A percentile compares a stretch with the other conserved stretches of the same genome.
Conservation (phyloP, 2,329 filamentous ascomycete genomes). For the Colletotrichum cereale region DNA sequence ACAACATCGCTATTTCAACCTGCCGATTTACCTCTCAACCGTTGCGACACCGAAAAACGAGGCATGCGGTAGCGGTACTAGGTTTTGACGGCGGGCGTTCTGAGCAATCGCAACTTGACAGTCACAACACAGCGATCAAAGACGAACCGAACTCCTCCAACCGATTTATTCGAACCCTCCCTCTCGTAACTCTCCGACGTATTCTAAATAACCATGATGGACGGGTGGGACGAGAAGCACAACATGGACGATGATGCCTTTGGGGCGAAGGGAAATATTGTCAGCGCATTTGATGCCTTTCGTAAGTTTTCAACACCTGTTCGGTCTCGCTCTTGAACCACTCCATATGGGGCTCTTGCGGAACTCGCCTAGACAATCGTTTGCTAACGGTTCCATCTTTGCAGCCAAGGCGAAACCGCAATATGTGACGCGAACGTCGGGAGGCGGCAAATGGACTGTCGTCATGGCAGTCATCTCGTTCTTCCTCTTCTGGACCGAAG, state of each 20-base stretch:
- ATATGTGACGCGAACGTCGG: slow-evolving; percentile 85
- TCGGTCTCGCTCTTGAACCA: not conserved
- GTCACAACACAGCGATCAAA: not conserved
- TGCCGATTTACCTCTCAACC: not conserved
- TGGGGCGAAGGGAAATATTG: slow-evolving; percentile 76
- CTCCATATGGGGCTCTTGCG: not conserved
- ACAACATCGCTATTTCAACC: not conserved
- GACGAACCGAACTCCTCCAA: not conserved
- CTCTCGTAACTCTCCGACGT: not conserved
- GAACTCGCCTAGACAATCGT: no score
- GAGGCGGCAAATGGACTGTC: slow-evolving; percentile 94
- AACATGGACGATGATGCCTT: slow-evolving; percentile 82
- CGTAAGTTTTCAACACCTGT: slow-evolving; percentile 68
- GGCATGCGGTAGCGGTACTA: slow-evolving; percentile 32
- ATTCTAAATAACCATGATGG: slow-evolving; percentile 67
- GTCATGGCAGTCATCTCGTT: slow-evolving; percentile 81
- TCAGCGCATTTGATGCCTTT: slow-evolving; percentile 96
- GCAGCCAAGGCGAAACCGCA: slow-evolving; percentile 95
- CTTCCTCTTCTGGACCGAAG: slow-evolving; percentile 82
- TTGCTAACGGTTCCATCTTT: slow-evolving; percentile 42
- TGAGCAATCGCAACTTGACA: slow-evolving; percentile 17
- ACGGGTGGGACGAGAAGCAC: slow-evolving; percentile 79
- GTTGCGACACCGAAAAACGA: slow-evolving; percentile 1
- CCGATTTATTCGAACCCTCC: not conserved
- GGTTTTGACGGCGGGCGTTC: slow-evolving; percentile 25